These are phyloP conservation scores for Hypoxylon cercidicola DNA, from an alignment of 495 filamentous ascomycete genomes.

Conservation along the genomic window DNA sequence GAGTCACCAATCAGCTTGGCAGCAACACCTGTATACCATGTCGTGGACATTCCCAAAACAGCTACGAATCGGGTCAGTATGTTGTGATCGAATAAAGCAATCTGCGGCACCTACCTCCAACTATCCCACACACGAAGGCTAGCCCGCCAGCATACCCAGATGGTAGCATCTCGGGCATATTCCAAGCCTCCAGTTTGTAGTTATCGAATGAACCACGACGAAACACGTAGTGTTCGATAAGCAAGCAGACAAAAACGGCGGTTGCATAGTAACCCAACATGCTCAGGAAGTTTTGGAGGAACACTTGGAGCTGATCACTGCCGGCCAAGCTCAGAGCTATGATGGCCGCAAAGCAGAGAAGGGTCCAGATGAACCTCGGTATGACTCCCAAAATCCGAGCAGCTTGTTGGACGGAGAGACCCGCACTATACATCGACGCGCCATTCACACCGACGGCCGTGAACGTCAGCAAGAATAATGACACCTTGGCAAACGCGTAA, in stretches of 20 bases:
- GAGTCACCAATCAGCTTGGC: slow-evolving; percentile 57
- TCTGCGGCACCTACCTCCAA: slow-evolving; percentile 45
- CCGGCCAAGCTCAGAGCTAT: slow-evolving; percentile 57
- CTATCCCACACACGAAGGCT: slow-evolving; percentile 57
- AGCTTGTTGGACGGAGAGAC: slow-evolving; percentile 57
- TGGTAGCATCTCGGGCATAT: slow-evolving; percentile 57
- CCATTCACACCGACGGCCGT: slow-evolving; percentile 59
- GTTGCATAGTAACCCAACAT: slow-evolving; percentile 70
- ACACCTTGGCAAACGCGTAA: slow-evolving; percentile 66
- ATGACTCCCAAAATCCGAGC: slow-evolving; percentile 49
- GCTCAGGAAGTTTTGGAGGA: slow-evolving; percentile 65
- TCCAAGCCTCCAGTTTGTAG: slow-evolving; percentile 64
- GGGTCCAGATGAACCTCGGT: slow-evolving; percentile 61
- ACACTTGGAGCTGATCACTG: slow-evolving; percentile 53
- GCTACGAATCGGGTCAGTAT: slow-evolving; percentile 26
- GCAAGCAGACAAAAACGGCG: slow-evolving; percentile 66
- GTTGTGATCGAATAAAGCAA: slow-evolving; percentile 5
- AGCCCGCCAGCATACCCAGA: slow-evolving; percentile 58
- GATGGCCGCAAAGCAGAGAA: slow-evolving; percentile 55
- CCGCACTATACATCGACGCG: slow-evolving; percentile 57
- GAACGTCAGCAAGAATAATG: slow-evolving; percentile 65
- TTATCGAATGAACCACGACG: slow-evolving; percentile 52
- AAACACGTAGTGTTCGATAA: slow-evolving; percentile 70
- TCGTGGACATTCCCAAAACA: slow-evolving; percentile 62
- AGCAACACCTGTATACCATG: slow-evolving; percentile 62